These are phyloP conservation scores for Phytophthora hibernalis DNA, from an alignment of 352 stramenopile genomes.

Conservation along the genomic window DNA sequence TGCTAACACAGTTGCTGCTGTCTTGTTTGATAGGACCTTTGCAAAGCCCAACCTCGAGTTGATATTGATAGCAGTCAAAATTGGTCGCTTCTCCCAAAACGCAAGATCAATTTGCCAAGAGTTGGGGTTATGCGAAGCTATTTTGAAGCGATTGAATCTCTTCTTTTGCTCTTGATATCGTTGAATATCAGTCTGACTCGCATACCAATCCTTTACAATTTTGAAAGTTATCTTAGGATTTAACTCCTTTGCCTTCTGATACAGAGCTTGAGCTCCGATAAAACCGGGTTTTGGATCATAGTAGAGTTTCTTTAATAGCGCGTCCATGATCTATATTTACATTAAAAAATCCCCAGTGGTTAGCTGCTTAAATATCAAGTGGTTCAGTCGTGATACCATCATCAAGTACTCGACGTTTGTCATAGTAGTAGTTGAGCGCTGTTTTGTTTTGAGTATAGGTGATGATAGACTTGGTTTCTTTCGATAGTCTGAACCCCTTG, in stretches of 20 bases:
- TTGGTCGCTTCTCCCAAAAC: conserved; percentile 30
- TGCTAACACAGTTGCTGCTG: conserved; percentile 28
- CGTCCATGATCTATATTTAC: no score
- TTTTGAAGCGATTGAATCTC: conserved; percentile 2
- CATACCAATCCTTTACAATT: conserved; percentile 34
- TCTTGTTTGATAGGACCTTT: conserved; percentile 48
- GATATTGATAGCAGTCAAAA: conserved; percentile 46
- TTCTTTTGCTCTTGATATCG: conserved; percentile 33
- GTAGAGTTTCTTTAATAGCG: conserved; percentile 12
- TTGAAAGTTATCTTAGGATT: neutral
- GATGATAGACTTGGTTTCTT: neutral
- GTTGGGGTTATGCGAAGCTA: conserved; percentile 23
- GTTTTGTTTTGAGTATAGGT: neutral
- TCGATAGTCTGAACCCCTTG: no score
- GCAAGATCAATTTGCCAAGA: conserved; percentile 43
- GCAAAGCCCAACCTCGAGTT: conserved; percentile 45
- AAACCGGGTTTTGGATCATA: conserved; percentile 37
- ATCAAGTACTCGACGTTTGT: no score
- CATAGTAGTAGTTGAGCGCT: no score
- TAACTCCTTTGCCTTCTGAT: conserved; percentile 29
- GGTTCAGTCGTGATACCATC: no score
- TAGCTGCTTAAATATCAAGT: neutral
- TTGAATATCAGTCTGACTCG: conserved; percentile 30
- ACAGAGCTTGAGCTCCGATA: conserved; percentile 26
- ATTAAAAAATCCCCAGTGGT: conserved; percentile 1